Base-by-base conservation (phyloP, 1,139 yeast genomes). In the Pichia cactophila region DNA sequence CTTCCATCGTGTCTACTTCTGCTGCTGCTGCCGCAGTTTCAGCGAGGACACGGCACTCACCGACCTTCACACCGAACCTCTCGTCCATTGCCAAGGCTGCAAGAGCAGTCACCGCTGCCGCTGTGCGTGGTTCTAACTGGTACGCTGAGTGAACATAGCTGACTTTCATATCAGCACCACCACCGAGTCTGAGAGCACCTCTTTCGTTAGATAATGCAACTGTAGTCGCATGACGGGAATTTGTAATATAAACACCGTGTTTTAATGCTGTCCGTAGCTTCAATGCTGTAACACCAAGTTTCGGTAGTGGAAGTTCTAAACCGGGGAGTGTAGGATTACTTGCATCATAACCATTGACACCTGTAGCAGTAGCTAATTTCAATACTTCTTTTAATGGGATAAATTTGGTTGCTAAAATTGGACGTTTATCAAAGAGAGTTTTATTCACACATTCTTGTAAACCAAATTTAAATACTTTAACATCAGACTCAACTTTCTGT, bases 141-240 rank as follows among this genome's bases (percentile, higher is more conserved):
- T 69, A 80, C 46, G 77, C 71, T 33, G 96, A 87, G 64, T 89
- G 96, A 46, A 86, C 84, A 89, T 94, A 90, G 57, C 89, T 81
- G 56, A 96, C 89, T 50, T 78, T 75, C 51, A 80, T 74, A 58
- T 77, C 74, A 43, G 71, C 66, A 45, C 95, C 95, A 44, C 96
- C 97, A 39, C 94, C 80, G 56, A 90, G 74, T 64, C 95, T 78
- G 28, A 86, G 71, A 63, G 86, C 92, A 57, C 69, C 70, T 28
- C 74, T 77, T 9, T 46, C 48, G 38, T 72, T 71, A 51, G 81
- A 74, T 45, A 86, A 69, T 40, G 81, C 73, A 46, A 90, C 78
- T 4, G 97, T 88, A 46, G 86, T 70, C 57, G 81, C 74, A 67
- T 86, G 95, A 64, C 96, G 81, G 2, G 94, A 92, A 50, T 84